Base-by-base conservation (phyloP, 768 basidiomycete genomes). In the Neoboletus brunneissimus region DNA sequence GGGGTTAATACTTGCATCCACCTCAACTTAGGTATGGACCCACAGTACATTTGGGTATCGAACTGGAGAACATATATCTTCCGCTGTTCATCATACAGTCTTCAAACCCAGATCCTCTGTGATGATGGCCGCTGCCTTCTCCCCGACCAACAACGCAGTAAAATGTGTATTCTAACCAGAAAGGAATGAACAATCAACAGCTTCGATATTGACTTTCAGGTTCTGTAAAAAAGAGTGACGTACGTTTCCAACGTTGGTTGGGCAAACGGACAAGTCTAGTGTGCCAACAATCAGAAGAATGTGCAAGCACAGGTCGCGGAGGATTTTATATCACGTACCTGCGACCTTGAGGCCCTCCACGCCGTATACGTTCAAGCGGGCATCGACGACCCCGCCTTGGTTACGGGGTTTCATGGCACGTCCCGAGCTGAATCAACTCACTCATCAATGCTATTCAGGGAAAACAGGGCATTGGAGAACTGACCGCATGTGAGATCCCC, bases 351-450 rank as follows among this genome's bases (percentile, higher is more conserved):
- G 72, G 23, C 77, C 76, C 54, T 75, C 54, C 1, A 84, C 77
- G 0, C 85, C 84, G 59, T 88, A 86, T 8, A 88, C 86, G 54
- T 83, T 85, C 46, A 88, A 65, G 29, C 72, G 72, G 5, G 77
- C 53, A 61, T 89, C 85, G 4, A 89, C 84, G 7, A 89, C 87
- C 5, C 87, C 88, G 2, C 78, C 79, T 31, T 77, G 51, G 12
- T 81, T 75, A 1, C 79, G 77, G 0, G 83, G 77, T 66, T 86
- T 86, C 87, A 88, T 88, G 0, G 85, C 79, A 53, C 0, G 86
- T 88, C 38, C 86, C 86, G 4, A 84, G 73, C 84, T 86, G 23
- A 4, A 23, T 44, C 1, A n/a, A 43, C 10, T 3, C 2, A 3
- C 23, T 10, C 18, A 23, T 59, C 16, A 51, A n/a, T 10, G 9